Percentiles rank a stretch among this genome's conserved stretches.
Conservation (phyloP, 1,139 yeast genomes). For the Kodamaea sp. region DNA sequence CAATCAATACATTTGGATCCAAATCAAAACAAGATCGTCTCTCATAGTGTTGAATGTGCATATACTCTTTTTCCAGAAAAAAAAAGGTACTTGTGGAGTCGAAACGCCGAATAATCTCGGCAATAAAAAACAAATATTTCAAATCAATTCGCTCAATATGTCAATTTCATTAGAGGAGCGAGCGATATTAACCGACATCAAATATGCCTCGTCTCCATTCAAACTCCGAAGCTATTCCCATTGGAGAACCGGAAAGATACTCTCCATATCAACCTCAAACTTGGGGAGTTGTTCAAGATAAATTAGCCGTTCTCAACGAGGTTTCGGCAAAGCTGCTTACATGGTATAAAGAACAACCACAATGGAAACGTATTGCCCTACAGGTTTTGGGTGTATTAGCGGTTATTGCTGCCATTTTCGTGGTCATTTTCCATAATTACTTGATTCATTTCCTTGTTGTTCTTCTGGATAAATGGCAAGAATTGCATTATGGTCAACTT, state of each 20-base stretch:
- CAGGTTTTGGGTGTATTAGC: slow-evolving; percentile 15
- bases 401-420: slow-evolving; percentile 23
- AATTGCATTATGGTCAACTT: slow-evolving; percentile 48
- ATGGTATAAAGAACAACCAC: slow-evolving; percentile 15
- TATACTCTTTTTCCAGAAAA: too few relatives aligned
- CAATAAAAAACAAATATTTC: too few relatives aligned
- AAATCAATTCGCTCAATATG: too few relatives aligned
- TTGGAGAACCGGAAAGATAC: slow-evolving; percentile 1
- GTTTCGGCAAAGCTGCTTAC: slow-evolving; percentile 4
- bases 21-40: too few relatives aligned
- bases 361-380: slow-evolving; percentile 11
- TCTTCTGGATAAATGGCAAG: slow-evolving; percentile 45
- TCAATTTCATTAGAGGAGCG: too few relatives aligned
- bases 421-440: slow-evolving; percentile 46
- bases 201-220: background rate
- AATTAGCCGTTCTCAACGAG: slow-evolving; percentile 4
- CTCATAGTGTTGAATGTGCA: too few relatives aligned
- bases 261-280: background rate
- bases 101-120: too few relatives aligned
- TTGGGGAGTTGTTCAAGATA: slow-evolving; percentile 4
- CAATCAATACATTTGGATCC: too few relatives aligned
- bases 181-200: too few relatives aligned
- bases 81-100: too few relatives aligned
- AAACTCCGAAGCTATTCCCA: background rate
- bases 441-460: slow-evolving; percentile 42